These are phyloP conservation scores for Talaromyces islandicus DNA, from an alignment of 2,329 filamentous ascomycete genomes.

Conservation along the genomic window DNA sequence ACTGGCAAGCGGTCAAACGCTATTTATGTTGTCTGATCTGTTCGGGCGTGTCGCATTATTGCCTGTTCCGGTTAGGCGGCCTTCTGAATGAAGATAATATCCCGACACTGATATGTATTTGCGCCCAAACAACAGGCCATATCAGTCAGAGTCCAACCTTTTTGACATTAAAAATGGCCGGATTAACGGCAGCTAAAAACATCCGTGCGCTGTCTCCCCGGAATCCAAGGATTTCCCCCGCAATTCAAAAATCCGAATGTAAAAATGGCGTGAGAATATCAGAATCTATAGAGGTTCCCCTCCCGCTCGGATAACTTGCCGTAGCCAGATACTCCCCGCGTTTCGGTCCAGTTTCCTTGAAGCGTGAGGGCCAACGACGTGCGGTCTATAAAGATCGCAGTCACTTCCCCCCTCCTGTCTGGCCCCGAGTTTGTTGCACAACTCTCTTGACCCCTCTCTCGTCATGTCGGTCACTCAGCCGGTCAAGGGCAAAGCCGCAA, in stretches of 20 bases:
- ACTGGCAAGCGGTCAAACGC: not conserved
- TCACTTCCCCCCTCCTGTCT: not conserved
- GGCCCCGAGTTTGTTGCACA: not conserved
- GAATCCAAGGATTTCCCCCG: not conserved
- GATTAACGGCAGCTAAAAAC: not conserved
- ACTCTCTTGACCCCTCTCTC: not conserved
- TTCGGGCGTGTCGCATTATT: not conserved
- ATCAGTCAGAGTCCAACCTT: not conserved
- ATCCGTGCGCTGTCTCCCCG: not conserved
- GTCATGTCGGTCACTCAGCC: constrained; percentile 29
- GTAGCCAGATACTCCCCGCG: not conserved
- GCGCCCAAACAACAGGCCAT: not conserved
- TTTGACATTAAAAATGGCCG: not conserved
- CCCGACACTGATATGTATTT: too few relatives aligned
- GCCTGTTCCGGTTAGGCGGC: not conserved
- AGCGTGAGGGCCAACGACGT: not conserved
- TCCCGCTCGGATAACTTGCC: constrained; percentile 6
- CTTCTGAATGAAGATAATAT: not conserved
- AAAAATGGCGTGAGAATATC: not conserved
- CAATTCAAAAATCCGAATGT: not conserved
- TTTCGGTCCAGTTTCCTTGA: not conserved
- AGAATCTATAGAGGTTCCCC: not conserved
- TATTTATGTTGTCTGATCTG: not conserved
- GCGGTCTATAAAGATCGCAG: not conserved
- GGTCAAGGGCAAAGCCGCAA: constrained; percentile 44